Evolutionary conservation across 441 rosid species (phyloP), one percentile per base, ranked within the genome.

Genomic region (Erodium moschatum): DNA sequence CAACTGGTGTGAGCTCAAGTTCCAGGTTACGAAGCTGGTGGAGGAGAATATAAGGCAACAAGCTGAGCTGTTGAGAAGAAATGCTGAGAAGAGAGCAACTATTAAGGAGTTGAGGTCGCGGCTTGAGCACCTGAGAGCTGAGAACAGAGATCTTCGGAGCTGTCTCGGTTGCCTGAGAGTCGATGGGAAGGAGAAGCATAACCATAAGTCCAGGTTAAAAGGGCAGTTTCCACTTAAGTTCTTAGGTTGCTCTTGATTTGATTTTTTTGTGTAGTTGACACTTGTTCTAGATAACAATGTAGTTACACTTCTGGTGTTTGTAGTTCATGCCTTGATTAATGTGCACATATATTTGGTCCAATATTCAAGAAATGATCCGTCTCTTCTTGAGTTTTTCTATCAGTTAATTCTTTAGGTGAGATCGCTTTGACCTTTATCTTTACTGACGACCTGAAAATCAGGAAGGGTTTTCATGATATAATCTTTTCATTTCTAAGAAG

Each of bases 51-150:
- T 80, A 48, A 72, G 38, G 73, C 77, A 80, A 75, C 85, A 80
- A 69, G 79, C 78, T 0, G 83, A 81, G 72, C 29, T 84, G 78
- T 73, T 83, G 9, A 82, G 75, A 63, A 78, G 90, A 70, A 83
- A 84, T 52, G 76, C 77, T 46, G 52, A 46, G 15, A 46, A 10
- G 52, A 46, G 52, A 46, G 52, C 11, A 12, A 15, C 52, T 12
- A 46, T 46, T 12, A 46, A 46, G 11, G 52, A 46, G 52, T 12
- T 46, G n/a, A 1, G n/a, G n/a, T 46, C 52, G 52, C 13, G 52
- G 4, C 15, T 46, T 11, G n/a, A 46, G 4, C 10, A 12, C 52
- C n/a, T 46, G 3, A 46, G 11, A 46, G 52, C 52, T 46, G 52
- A 46, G 71, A 84, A 81, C 64, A 73, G 42, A 71, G 72, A 71